phyloP scores from a whole-genome alignment of 2,329 filamentous ascomycete genomes.

The Niveomyces coronatus region DNA sequence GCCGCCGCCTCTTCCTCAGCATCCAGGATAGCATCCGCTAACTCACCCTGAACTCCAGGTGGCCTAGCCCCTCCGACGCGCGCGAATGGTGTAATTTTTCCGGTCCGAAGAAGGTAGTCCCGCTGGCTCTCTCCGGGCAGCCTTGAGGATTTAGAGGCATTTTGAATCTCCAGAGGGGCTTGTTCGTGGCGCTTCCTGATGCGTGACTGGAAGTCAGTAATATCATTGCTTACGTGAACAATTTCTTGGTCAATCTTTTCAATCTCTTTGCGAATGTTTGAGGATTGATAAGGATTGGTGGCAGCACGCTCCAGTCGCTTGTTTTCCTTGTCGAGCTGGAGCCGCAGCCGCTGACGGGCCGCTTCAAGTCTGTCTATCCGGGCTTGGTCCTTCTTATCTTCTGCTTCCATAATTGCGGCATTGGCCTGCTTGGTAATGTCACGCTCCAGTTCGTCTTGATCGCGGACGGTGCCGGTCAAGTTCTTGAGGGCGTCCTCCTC shows the following conservation, averaged over 20 bases:
- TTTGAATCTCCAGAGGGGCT: conserved; percentile 31
- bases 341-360: conserved; percentile 49
- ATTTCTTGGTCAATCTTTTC: conserved; percentile 55
- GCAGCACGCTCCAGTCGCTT: conserved; percentile 34
- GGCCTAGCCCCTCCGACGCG: conserved; percentile 58
- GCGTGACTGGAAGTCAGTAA: conserved; percentile 68
- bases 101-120: conserved; percentile 87
- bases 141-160: conserved; percentile 42
- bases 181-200: conserved; percentile 64
- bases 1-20: conserved; percentile 61
- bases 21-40: conserved; percentile 70
- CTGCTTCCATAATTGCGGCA: conserved; percentile 47
- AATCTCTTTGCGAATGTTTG: conserved; percentile 55
- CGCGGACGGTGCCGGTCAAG: conserved; percentile 59
- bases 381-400: conserved; percentile 52
- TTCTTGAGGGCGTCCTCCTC: conserved; percentile 51
- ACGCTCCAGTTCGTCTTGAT: conserved; percentile 84
- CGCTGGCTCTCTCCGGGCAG: conserved; percentile 73
- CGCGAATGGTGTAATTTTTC: conserved; percentile 95
- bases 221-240: conserved; percentile 55
- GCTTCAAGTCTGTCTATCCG: conserved; percentile 48
- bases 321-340: conserved; percentile 49
- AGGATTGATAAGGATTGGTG: conserved; percentile 38
- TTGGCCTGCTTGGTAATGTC: conserved; percentile 63
- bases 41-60: conserved; percentile 52